A percentile compares a stretch with the other conserved stretches of the same genome.
Conservation (phyloP, 192 early-diverging fungal genomes). For the Entomortierella parvispora region DNA sequence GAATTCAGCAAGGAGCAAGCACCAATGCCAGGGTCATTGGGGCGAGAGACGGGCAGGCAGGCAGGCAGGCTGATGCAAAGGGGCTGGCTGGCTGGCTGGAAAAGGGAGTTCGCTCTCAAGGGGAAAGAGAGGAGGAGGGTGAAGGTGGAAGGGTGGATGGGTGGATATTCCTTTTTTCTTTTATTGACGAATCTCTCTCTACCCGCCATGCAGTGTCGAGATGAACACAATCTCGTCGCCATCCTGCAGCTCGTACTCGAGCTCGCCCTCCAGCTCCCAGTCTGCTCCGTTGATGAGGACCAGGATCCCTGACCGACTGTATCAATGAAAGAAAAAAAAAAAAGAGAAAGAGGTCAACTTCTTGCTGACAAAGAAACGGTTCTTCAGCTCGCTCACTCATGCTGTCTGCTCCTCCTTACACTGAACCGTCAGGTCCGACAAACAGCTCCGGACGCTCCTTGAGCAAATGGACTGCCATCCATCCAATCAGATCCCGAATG, state of each 20-base stretch:
- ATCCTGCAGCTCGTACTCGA: slow-evolving; percentile 83
- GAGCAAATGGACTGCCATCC: slow-evolving; percentile 75
- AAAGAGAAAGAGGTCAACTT: slow-evolving; percentile 4
- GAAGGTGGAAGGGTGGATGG: background rate
- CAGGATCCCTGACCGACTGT: slow-evolving; percentile 92
- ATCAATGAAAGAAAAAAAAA: background rate
- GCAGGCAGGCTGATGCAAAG: no score
- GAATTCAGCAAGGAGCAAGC: no score
- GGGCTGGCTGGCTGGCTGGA: no score
- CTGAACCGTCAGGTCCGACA: slow-evolving; percentile 74
- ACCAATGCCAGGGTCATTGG: no score
- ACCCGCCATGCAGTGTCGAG: slow-evolving; percentile 98
- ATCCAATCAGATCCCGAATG: slow-evolving; percentile 75
- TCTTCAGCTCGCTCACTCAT: background rate
- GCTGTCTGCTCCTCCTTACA: slow-evolving; percentile 65
- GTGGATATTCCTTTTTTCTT: no score
- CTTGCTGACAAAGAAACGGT: background rate
- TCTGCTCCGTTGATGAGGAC: slow-evolving; percentile 95
- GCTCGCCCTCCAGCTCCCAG: slow-evolving; percentile 94
- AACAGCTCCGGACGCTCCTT: slow-evolving; percentile 88
- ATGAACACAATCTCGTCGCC: slow-evolving; percentile 92
- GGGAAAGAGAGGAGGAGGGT: background rate
- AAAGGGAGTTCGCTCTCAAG: background rate
- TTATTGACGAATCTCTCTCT: background rate
- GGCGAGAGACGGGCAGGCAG: no score